A percentile compares a stretch with the other conserved stretches of the same genome.
phyloP scores from a whole-genome alignment of 176 grass and related monocot species.

The Bothriochloa decipiens region DNA sequence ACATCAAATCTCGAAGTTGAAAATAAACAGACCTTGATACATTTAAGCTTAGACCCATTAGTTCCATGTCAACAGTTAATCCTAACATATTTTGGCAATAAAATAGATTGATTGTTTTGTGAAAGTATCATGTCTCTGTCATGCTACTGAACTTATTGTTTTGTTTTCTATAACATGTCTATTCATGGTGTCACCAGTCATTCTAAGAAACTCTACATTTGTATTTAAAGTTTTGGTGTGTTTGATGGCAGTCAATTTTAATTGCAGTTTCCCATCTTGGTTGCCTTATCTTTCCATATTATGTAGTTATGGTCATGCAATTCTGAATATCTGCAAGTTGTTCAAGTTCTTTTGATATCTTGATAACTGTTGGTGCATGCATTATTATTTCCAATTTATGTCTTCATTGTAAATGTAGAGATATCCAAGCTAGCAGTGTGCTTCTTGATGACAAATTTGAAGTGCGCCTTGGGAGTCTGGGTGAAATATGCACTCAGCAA shows the following conservation, averaged over 20 bases:
- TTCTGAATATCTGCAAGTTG: constrained; percentile 25
- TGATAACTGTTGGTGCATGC: background rate
- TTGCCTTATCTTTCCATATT: background rate
- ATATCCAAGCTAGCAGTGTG: constrained; percentile 94
- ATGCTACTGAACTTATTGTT: background rate
- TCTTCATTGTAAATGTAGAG: constrained; percentile 59
- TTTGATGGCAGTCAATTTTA: background rate
- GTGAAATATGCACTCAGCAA: constrained; percentile 74
- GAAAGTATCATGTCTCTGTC: constrained; percentile 13
- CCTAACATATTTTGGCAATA: constrained; percentile 16
- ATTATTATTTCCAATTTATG: constrained; percentile 11
- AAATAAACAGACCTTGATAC: background rate
- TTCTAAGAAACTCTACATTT: background rate
- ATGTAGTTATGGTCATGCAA: constrained; percentile 14
- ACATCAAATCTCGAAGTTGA: background rate
- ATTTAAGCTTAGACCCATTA: constrained; percentile 17
- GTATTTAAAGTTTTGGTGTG: background rate
- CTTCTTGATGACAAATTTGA: constrained; percentile 96
- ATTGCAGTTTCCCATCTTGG: background rate
- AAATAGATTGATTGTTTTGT: constrained; percentile 1
- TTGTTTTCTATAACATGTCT: background rate
- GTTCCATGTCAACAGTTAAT: background rate
- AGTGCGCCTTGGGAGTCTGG: constrained; percentile 88
- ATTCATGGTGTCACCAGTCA: constrained; percentile 19
- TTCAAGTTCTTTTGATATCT: constrained; percentile 33